These are phyloP conservation scores for Aspergillus sp. DNA, from an alignment of 2,329 filamentous ascomycete species.

Conservation along the genomic window DNA sequence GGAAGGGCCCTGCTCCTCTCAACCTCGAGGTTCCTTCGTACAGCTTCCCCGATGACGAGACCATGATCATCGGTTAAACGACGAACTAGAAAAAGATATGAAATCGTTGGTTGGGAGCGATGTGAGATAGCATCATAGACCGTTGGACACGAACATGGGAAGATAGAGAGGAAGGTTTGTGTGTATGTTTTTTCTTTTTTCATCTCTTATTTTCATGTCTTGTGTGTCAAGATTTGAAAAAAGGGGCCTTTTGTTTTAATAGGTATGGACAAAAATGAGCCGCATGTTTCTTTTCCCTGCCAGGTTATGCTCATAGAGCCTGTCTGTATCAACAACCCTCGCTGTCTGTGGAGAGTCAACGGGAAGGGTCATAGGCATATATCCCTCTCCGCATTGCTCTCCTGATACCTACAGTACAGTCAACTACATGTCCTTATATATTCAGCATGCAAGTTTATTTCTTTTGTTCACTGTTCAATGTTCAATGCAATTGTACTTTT, in stretches of 20 bases:
- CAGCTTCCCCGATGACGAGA: slow-evolving; percentile 84
- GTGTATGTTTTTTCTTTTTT: slow-evolving; percentile 9
- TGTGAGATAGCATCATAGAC: slow-evolving; percentile 5
- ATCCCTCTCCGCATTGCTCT: slow-evolving; percentile 8
- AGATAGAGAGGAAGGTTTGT: slow-evolving; percentile 16
- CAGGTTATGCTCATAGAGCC: slow-evolving; percentile 11
- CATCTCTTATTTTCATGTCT: slow-evolving; percentile 24
- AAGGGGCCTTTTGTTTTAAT: slow-evolving; percentile 32
- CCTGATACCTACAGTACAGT: no score
- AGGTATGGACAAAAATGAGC: slow-evolving; percentile 28
- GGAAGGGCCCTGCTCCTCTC: slow-evolving; percentile 92
- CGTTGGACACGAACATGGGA: slow-evolving; percentile 8
- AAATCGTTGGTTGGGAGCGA: slow-evolving; percentile 8
- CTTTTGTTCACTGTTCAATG: slow-evolving; percentile 1
- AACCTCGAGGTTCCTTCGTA: slow-evolving; percentile 94
- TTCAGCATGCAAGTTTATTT: slow-evolving; percentile 9
- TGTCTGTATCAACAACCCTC: background rate
- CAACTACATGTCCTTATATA: no score
- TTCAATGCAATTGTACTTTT: no score
- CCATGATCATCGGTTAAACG: slow-evolving; percentile 84
- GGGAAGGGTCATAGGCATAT: background rate
- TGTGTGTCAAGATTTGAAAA: slow-evolving; percentile 24
- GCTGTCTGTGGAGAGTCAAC: no score
- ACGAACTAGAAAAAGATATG: slow-evolving; percentile 5
- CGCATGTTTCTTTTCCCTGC: slow-evolving; percentile 15